Evolutionary conservation across 106 monocot species (phyloP).

Genomic region (Gastrodia elata): DNA sequence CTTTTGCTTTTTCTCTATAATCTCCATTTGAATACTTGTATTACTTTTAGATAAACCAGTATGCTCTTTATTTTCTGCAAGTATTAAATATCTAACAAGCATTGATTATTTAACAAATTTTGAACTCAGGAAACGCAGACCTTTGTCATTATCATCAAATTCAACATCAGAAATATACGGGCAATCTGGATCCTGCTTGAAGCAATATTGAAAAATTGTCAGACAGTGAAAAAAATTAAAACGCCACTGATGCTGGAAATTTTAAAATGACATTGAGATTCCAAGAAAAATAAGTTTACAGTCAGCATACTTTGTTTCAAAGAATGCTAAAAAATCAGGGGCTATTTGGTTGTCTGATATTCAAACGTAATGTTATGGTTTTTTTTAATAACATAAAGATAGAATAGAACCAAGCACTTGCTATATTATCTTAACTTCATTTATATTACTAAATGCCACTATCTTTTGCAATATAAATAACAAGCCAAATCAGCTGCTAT

Average conservation of each 20-base stretch:
- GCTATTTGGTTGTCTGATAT: too few species aligned
- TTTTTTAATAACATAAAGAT: too few species aligned
- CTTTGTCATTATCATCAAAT: constrained; percentile 19
- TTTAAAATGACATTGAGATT: neutral
- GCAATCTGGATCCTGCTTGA: constrained; percentile 52
- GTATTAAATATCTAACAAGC: neutral
- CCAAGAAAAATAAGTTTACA: neutral
- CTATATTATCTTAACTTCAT: too few species aligned
- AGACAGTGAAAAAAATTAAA: neutral
- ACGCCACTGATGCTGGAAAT: neutral
- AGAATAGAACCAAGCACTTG: too few species aligned
- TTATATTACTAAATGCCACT: too few species aligned
- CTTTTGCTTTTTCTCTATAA: constrained; percentile 33
- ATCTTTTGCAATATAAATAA: too few species aligned
- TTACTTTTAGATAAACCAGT: constrained; percentile 30
- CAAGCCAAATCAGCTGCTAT: too few species aligned
- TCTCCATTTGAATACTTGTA: constrained; percentile 27
- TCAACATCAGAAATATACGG: constrained; percentile 48
- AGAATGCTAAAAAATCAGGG: neutral
- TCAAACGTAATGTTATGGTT: too few species aligned
- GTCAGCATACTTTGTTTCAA: neutral
- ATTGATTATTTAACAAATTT: neutral
- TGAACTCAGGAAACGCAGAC: constrained; percentile 16
- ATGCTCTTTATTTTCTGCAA: constrained; percentile 21
- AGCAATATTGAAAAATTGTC: neutral